These are phyloP conservation scores for Calonectria fujianensis DNA, from an alignment of 2,329 filamentous ascomycete species.

Conservation along the genomic window DNA sequence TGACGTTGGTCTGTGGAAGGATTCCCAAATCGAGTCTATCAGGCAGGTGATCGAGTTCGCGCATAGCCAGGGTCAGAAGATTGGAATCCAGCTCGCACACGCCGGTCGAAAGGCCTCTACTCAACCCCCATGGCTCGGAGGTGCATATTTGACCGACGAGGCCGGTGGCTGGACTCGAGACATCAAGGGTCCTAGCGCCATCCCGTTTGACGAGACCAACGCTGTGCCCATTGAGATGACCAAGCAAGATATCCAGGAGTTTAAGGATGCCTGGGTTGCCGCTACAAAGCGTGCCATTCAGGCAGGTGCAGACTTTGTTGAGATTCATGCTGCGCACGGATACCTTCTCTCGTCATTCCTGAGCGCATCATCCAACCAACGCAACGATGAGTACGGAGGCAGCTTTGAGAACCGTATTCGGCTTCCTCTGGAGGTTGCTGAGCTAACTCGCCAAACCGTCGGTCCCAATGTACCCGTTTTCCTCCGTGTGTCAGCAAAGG, in stretches of 20 bases:
- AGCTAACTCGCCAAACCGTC: constrained; percentile 8
- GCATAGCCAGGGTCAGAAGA: constrained; percentile 20
- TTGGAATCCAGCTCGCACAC: constrained; percentile 3
- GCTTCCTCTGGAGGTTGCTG: not conserved
- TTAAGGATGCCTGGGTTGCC: constrained; percentile 8
- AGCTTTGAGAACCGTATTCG: constrained; percentile 13
- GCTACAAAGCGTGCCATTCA: constrained; percentile 1
- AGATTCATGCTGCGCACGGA: constrained; percentile 17
- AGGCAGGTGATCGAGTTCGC: constrained; percentile 5
- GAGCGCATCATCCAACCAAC: constrained; percentile 10
- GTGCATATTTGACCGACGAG: not conserved
- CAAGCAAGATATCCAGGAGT: constrained; percentile 1
- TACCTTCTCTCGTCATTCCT: constrained; percentile 15
- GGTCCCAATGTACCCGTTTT: not conserved
- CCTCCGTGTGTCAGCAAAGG: constrained; percentile 8
- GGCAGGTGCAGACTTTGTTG: constrained; percentile 6
- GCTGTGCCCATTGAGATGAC: not conserved
- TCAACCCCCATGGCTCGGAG: not conserved
- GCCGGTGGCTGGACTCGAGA: not conserved
- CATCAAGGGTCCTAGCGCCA: not conserved
- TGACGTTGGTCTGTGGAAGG: constrained; percentile 3
- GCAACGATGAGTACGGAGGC: constrained; percentile 13
- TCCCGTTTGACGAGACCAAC: not conserved
- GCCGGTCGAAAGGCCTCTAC: constrained; percentile 1
- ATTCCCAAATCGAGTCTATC: constrained; percentile 8